A percentile compares a stretch with the other conserved stretches of the same genome.
These are phyloP conservation scores for Papiliotrema laurentii DNA, from an alignment of 1,284 basidiomycete genomes.

Conservation along the genomic window DNA sequence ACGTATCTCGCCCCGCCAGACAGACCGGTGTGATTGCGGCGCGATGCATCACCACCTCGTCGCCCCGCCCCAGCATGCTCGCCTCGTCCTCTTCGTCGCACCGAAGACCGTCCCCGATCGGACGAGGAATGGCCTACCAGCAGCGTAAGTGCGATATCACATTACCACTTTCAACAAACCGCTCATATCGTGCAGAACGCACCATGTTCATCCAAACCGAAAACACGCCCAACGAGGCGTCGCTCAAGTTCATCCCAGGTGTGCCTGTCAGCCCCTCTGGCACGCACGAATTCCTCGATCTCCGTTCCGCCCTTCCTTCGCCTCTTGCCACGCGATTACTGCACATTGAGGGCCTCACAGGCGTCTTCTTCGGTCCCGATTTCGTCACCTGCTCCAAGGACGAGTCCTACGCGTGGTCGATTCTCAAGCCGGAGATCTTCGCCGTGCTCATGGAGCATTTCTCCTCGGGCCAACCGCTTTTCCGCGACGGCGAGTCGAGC, in stretches of 20 bases:
- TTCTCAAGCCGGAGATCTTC: slow-evolving; percentile 97
- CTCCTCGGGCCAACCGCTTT: slow-evolving; percentile 78
- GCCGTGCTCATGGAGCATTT: slow-evolving; percentile 98
- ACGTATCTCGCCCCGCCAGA: slow-evolving; percentile 1
- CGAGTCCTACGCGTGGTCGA: slow-evolving; percentile 75
- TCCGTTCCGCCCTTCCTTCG: slow-evolving; percentile 72
- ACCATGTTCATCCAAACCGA: slow-evolving; percentile 98
- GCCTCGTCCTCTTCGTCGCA: slow-evolving; percentile 4
- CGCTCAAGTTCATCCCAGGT: slow-evolving; percentile 96
- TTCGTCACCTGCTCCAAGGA: slow-evolving; percentile 97
- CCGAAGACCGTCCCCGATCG: background rate
- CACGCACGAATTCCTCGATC: slow-evolving; percentile 87
- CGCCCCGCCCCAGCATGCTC: background rate
- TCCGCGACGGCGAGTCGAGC: slow-evolving; percentile 66
- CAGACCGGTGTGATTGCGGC: slow-evolving; percentile 14
- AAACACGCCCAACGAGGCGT: slow-evolving; percentile 94
- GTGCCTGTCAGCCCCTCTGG: slow-evolving; percentile 74
- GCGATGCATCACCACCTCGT: background rate
- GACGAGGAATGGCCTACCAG: slow-evolving; percentile 5
- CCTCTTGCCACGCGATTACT: slow-evolving; percentile 90
- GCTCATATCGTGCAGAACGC: slow-evolving; percentile 54
- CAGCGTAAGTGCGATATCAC: background rate
- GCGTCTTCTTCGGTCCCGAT: slow-evolving; percentile 94
- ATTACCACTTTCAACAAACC: background rate
- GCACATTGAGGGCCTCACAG: slow-evolving; percentile 83